Conservation (phyloP, 768 basidiomycete genomes). For the Ramaria rubella region DNA sequence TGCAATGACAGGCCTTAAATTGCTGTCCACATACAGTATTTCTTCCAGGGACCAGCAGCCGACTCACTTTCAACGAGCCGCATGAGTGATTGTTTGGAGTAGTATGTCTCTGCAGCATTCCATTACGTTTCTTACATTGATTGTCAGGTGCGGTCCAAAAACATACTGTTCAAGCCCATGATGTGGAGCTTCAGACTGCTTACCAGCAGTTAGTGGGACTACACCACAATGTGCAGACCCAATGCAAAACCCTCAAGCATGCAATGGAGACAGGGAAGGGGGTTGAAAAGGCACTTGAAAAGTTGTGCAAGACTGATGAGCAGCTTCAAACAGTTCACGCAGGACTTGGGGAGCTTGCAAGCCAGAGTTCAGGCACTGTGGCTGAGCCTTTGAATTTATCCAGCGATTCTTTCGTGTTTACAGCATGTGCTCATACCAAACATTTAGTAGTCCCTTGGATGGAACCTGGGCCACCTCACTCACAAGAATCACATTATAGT, state of each 20-base stretch:
- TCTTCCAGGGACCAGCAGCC: background rate
- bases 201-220: background rate
- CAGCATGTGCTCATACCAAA: too few relatives aligned
- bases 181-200: background rate
- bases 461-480: too few relatives aligned
- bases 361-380: background rate
- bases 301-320: background rate
- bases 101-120: background rate
- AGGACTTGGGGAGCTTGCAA: background rate
- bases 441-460: too few relatives aligned
- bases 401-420: too few relatives aligned
- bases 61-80: background rate
- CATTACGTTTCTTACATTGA: background rate
- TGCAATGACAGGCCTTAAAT: background rate
- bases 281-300: background rate
- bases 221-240: background rate
- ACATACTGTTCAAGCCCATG: background rate
- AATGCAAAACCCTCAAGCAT: background rate
- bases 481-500: too few relatives aligned
- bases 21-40: background rate
- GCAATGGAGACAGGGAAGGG: background rate
- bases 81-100: background rate
- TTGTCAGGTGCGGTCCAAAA: background rate
- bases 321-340: background rate
- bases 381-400: too few relatives aligned